Conservation (phyloP, 441 rosid species). For the Breynia disticha region DNA sequence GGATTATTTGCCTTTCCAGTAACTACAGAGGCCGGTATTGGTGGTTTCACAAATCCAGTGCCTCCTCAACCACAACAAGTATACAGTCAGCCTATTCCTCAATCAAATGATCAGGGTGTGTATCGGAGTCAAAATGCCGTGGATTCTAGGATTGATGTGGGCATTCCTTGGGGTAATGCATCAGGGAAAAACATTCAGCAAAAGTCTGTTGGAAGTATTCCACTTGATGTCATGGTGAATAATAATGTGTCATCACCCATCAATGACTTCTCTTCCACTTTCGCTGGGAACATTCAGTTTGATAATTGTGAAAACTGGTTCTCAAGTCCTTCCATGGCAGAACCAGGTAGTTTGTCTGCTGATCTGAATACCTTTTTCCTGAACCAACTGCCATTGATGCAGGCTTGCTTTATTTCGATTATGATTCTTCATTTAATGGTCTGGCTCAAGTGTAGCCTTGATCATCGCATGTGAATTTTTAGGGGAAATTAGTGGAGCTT, state of each 20-base stretch:
- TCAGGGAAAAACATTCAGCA: constrained; percentile 17
- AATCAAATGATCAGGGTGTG: constrained; percentile 17
- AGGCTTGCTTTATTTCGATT: constrained; percentile 41
- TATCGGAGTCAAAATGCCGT: constrained; percentile 13
- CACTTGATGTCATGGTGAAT: constrained; percentile 11
- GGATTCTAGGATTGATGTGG: constrained; percentile 15
- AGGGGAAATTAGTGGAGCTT: too few species aligned
- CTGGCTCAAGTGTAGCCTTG: constrained; percentile 10
- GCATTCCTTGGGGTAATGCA: constrained; percentile 14
- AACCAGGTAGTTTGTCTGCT: constrained; percentile 17
- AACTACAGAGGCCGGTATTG: constrained; percentile 13
- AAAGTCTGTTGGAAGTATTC: constrained; percentile 16
- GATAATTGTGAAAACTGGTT: constrained; percentile 27
- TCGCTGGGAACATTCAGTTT: constrained; percentile 13
- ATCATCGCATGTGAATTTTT: too few species aligned
- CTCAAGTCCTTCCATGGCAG: constrained; percentile 18
- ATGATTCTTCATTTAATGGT: constrained; percentile 45
- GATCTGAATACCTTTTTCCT: constrained; percentile 18
- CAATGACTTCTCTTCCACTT: constrained; percentile 11
- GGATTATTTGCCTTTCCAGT: constrained; percentile 15
- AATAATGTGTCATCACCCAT: constrained; percentile 16
- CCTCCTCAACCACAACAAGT: constrained; percentile 19
- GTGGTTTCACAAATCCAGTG: constrained; percentile 10
- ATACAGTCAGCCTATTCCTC: constrained; percentile 20
- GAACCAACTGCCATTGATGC: constrained; percentile 30